Conservation (phyloP, 176 grass and related monocot species). For the Oryza punctata region DNA sequence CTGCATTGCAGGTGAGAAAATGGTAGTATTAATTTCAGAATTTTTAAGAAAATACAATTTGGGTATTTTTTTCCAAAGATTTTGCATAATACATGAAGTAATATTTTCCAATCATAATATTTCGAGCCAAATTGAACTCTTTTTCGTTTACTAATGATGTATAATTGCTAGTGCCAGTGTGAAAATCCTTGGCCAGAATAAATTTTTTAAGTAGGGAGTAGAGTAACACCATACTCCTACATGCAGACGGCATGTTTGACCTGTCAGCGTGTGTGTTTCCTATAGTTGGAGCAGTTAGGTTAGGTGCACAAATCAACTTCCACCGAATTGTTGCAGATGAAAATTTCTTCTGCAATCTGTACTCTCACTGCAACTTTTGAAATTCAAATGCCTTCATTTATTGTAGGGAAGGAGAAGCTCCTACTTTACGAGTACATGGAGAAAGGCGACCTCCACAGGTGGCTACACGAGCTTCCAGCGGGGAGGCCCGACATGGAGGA, state of each 20-base stretch:
- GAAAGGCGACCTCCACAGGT: constrained; percentile 88
- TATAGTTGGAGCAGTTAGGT: constrained; percentile 44
- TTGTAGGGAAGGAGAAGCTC: constrained; percentile 75
- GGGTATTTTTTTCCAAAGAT: neutral
- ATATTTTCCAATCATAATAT: neutral
- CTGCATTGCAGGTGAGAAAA: constrained; percentile 77
- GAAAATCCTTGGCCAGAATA: neutral
- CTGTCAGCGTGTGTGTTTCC: neutral
- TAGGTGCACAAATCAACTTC: constrained; percentile 5
- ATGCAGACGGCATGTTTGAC: constrained; percentile 1
- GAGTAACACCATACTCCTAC: neutral
- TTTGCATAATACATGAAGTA: neutral
- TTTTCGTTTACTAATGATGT: neutral
- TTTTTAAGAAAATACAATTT: neutral
- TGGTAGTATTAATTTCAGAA: neutral
- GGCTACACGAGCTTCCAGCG: constrained; percentile 87
- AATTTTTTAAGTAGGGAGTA: neutral
- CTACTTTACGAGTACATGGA: constrained; percentile 95
- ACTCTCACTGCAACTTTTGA: neutral
- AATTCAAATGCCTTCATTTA: constrained; percentile 8
- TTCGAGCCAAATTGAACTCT: neutral
- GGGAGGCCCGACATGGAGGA: constrained; percentile 71
- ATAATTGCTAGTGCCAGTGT: neutral
- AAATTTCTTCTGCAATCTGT: too few species aligned
- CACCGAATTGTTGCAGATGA: neutral